Evolutionary conservation across 2,329 filamentous ascomycete genomes (phyloP), one percentile per base, ranked within the genome.

Genomic region (Exophiala sp.): DNA sequence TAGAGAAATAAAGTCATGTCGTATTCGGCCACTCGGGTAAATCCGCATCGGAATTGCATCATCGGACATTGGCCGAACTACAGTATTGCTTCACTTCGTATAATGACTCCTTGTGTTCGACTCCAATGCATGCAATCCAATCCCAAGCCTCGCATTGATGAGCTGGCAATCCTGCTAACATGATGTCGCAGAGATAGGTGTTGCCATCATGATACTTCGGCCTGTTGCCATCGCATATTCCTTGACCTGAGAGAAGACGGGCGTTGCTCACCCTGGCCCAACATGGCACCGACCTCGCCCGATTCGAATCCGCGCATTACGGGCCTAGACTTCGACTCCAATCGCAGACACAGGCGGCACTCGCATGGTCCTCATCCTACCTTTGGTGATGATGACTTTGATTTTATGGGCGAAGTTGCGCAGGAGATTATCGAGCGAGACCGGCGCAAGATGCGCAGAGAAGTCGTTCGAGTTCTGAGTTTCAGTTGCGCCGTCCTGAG

Each of bases 401-500:
- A 68, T 65, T 77, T 83, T 62, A 76, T 83, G 63, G 78, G 73
- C 50, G 73, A 82, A 60, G 77, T 82, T 9, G 79, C 79, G 23
- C 76, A 78, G 46, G 79, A 77, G 58, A 79, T 82, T 58, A 72
- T 77, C 46, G 74, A 77, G 56, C 73, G 76, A 50, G 79, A 82
- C 63, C 71, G 78, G 50, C 64, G 66, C 59, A 73, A 68, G 56
- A 72, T 82, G 69, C 73, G 73, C 55, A 73, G 69, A 57, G 70
- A 79, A 57, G 65, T 75, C 6, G 61, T 74, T 2, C 71, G 79
- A 47, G 75, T 79, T 55, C 61, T 73, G 50, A 79, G 77, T 64
- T 83, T 83, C 64, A 67, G 66, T 23, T 82, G 76, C 75, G 80
- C 79, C 29, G 71, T 83, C 47, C 64, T 83, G 52, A 79, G 73